A percentile compares a stretch with the other conserved stretches of the same genome.
Conservation (phyloP, 2,329 filamentous ascomycete genomes). For the Hymenoscyphus scutula region DNA sequence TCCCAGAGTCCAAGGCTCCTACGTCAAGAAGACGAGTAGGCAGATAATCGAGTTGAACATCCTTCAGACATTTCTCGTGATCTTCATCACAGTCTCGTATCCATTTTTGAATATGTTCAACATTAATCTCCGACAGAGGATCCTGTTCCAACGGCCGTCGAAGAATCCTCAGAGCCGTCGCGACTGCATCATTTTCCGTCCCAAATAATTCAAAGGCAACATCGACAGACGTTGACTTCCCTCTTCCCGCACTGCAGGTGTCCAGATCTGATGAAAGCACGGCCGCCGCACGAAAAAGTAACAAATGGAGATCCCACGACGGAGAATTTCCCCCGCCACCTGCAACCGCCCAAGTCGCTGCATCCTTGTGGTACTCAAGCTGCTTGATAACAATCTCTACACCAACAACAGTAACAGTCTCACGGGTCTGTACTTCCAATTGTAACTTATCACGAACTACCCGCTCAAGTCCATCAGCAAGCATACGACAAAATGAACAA, state of each 20-base stretch:
- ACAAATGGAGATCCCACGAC: neutral
- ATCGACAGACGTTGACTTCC: neutral
- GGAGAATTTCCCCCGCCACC: neutral
- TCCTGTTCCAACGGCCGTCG: slow-evolving; percentile 10
- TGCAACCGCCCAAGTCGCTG: neutral
- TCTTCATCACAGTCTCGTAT: slow-evolving; percentile 11
- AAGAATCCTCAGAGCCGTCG: slow-evolving; percentile 11
- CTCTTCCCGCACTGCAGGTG: neutral
- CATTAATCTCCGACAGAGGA: slow-evolving; percentile 13
- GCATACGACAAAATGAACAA: slow-evolving; percentile 8
- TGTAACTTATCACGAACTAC: neutral
- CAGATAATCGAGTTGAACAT: slow-evolving; percentile 3
- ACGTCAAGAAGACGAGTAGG: slow-evolving; percentile 16
- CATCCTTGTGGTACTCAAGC: slow-evolving; percentile 9
- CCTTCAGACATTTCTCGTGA: slow-evolving; percentile 8
- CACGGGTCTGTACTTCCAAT: too few species aligned
- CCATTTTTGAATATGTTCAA: slow-evolving; percentile 14
- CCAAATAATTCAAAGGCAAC: slow-evolving; percentile 18
- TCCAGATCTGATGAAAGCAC: neutral
- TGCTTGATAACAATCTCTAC: slow-evolving; percentile 1
- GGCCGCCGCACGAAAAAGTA: slow-evolving; percentile 2
- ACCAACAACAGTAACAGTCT: neutral
- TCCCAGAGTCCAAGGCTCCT: neutral
- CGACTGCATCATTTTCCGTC: slow-evolving; percentile 8
- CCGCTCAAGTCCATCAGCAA: slow-evolving; percentile 6